Percentiles rank a stretch among this genome's conserved stretches.
Conservation (phyloP, 169 alveolate genomes). For the Babesia divergens region DNA sequence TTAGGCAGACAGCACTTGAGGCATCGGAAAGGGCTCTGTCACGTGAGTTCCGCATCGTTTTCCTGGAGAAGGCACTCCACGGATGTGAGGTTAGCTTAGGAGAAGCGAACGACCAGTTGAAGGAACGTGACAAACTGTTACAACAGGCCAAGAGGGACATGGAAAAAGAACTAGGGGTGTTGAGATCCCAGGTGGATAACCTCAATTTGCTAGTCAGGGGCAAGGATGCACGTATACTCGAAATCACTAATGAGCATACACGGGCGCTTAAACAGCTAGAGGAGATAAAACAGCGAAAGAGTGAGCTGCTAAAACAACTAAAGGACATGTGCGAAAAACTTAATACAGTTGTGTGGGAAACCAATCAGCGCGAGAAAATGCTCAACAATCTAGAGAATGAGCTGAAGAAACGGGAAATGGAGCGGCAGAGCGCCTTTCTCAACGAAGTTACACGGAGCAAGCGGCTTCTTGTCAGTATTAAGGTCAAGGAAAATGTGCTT, state of each 20-base stretch:
- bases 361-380: slow-evolving; percentile 56
- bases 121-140: neutral
- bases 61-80: slow-evolving; percentile 58
- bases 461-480: slow-evolving; percentile 39
- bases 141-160: slow-evolving; percentile 3
- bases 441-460: slow-evolving; percentile 61
- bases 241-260: slow-evolving; percentile 6
- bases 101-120: slow-evolving; percentile 9
- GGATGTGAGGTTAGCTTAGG: slow-evolving; percentile 48
- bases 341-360: slow-evolving; percentile 48
- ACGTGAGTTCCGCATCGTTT: slow-evolving; percentile 53
- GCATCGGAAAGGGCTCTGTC: slow-evolving; percentile 35
- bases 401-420: slow-evolving; percentile 48
- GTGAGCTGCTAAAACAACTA: slow-evolving; percentile 40
- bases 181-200: slow-evolving; percentile 45
- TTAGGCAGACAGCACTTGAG: slow-evolving; percentile 43
- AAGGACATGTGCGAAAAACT: slow-evolving; percentile 50
- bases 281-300: slow-evolving; percentile 34
- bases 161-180: slow-evolving; percentile 28
- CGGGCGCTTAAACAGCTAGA: neutral
- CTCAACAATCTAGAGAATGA: slow-evolving; percentile 55
- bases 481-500: slow-evolving; percentile 59
- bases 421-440: slow-evolving; percentile 48
- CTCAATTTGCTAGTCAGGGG: slow-evolving; percentile 25
- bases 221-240: slow-evolving; percentile 40